These are phyloP conservation scores for Fraxinus albicans DNA, from an alignment of 305 asterid genomes.

Conservation along the genomic window DNA sequence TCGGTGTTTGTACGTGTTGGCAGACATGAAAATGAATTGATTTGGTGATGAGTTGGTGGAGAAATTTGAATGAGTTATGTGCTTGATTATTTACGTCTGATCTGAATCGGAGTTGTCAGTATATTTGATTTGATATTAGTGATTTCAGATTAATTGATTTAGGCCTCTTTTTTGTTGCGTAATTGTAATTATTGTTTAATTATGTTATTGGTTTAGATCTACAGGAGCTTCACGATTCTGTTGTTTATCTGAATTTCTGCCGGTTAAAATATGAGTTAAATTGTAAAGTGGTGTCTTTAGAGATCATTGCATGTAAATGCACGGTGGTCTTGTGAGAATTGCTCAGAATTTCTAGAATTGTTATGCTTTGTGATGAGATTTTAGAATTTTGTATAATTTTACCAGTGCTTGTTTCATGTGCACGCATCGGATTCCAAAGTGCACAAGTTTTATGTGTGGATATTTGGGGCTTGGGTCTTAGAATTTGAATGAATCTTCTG, in stretches of 20 bases:
- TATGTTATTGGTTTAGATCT: constrained; percentile 23
- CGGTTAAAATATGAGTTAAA: not conserved
- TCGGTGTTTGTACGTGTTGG: not conserved
- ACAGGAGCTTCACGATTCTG: constrained; percentile 1
- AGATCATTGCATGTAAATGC: constrained; percentile 18
- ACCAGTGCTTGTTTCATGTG: not conserved
- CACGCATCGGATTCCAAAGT: not conserved
- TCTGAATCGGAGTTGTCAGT: constrained; percentile 29
- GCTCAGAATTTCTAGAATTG: constrained; percentile 7
- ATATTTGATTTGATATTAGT: constrained; percentile 17
- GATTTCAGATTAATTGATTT: constrained; percentile 11
- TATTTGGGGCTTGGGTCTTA: not conserved
- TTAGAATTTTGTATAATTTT: not conserved
- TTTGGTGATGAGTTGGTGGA: not conserved
- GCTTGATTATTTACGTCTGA: constrained; percentile 16
- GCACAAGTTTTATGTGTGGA: not conserved
- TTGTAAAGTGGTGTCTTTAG: constrained; percentile 10
- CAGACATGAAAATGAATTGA: not conserved
- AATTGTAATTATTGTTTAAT: constrained; percentile 3
- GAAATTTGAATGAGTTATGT: constrained; percentile 1
- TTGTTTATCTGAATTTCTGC: constrained; percentile 13
- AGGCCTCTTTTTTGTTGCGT: constrained; percentile 18
- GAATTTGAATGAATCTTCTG: not conserved
- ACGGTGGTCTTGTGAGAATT: constrained; percentile 23
- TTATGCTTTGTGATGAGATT: not conserved